Evolutionary conservation across 2,329 filamentous ascomycete genomes (phyloP).

Genomic region (Epichloe uncinata): DNA sequence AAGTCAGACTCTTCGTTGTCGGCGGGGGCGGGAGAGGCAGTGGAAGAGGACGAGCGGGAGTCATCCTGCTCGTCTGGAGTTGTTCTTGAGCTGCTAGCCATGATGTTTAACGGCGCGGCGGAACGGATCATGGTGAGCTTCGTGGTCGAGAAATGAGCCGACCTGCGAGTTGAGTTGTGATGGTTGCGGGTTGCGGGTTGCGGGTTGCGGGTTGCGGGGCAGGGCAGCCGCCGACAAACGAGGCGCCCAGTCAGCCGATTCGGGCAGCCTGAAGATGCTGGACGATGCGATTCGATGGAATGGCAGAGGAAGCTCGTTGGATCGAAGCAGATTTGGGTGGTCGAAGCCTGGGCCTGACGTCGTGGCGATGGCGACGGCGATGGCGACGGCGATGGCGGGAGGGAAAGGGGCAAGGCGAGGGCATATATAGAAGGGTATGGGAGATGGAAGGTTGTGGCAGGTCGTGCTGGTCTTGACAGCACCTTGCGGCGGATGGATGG

Average conservation of each 20-base stretch:
- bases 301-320: not conserved
- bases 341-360: not conserved
- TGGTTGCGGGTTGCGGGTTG: not conserved
- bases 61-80: slow-evolving; percentile 30
- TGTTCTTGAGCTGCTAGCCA: slow-evolving; percentile 10
- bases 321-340: not conserved
- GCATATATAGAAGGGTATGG: no score
- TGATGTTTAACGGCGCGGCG: slow-evolving; percentile 7
- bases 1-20: slow-evolving; percentile 92
- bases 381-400: not conserved
- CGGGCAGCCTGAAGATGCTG: not conserved
- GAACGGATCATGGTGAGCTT: slow-evolving; percentile 8
- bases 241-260: slow-evolving; percentile 1
- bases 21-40: slow-evolving; percentile 59
- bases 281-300: not conserved
- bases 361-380: not conserved
- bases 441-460: not conserved
- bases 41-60: slow-evolving; percentile 51
- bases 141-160: not conserved
- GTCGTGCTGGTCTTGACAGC: not conserved
- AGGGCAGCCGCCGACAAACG: not conserved
- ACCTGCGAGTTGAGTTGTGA: not conserved
- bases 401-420: no score
- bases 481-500: no score
- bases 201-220: not conserved